Evolutionary conservation across 371 early-diverging fungal species (phyloP).

Genomic region (Capillidium heterosporum): DNA sequence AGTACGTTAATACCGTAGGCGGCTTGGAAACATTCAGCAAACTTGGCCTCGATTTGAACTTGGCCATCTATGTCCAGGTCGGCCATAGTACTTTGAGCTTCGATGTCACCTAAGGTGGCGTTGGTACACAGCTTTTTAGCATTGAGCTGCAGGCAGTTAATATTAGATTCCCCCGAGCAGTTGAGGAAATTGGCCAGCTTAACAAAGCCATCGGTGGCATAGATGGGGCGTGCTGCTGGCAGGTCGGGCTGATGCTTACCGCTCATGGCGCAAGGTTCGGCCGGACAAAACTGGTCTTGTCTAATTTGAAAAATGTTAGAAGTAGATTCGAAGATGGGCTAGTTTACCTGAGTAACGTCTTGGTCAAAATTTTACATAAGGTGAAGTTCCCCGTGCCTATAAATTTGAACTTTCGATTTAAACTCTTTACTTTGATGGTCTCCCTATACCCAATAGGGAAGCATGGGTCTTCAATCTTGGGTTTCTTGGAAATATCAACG

Average conservation of each 20-base stretch:
- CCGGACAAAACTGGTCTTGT: not conserved
- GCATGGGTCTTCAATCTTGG: not conserved
- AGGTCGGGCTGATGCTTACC: conserved; percentile 5
- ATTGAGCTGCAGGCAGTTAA: not conserved
- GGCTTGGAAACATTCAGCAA: not conserved
- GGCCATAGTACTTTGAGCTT: not conserved
- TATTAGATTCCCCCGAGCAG: not conserved
- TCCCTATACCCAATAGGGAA: not conserved
- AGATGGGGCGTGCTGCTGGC: not conserved
- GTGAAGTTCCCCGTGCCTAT: conserved; percentile 2
- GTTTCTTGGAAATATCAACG: not conserved
- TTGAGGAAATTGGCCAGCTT: not conserved
- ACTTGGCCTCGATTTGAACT: not conserved
- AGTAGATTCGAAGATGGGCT: too few species aligned
- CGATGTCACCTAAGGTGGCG: not conserved
- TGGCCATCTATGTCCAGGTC: not conserved
- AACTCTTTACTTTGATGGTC: not conserved
- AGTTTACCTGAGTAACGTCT: not conserved
- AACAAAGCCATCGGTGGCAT: not conserved
- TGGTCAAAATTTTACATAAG: not conserved
- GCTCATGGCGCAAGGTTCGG: conserved; percentile 7
- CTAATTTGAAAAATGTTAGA: not conserved
- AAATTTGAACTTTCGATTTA: not conserved
- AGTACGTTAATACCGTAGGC: not conserved
- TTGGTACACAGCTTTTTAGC: not conserved